Evolutionary conservation across 345 rosid genomes (phyloP), one percentile per base, ranked within the genome.

Genomic region (Gossypioides kirkii): DNA sequence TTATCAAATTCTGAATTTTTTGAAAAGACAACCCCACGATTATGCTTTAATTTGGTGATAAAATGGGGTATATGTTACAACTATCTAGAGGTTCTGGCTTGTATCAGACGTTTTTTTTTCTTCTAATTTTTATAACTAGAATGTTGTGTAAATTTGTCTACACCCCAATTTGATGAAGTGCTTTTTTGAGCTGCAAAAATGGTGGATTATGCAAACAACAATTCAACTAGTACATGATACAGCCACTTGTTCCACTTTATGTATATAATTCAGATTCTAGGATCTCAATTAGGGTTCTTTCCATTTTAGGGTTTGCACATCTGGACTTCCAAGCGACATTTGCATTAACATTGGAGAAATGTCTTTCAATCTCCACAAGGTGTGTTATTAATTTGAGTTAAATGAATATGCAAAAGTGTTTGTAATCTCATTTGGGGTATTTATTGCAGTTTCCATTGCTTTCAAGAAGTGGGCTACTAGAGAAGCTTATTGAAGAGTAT

Each of bases 331-430:
- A 61, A 91, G 97, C 54, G 97, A 91, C 82, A 86, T 87, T 73
- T 82, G 85, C 36, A 80, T 91, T 54, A 89, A 86, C 73, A 81
- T 87, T 56, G 89, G 83, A 67, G 91, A 87, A 46, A 82, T 77
- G 78, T 82, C 84, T 71, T 91, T 91, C 79, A 87, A 89, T 83
- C 97, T 91, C 61, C 97, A 91, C 86, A 91, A 91, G 97, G 97
- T 91, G 59, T 45, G 3, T 32, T 22, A 32, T 36, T 77, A 32
- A 5, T 63, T 52, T 8, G 9, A 20, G 20, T 16, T 50, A 54
- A 54, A 54, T 22, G 23, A 53, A 55, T 18, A 4, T 8, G 11
- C 17, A 6, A 53, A 17, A 28, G 38, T 32, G 38, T 32, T 32
- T 32, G 38, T 32, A 5, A 32, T 32, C 38, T 73, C 4, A 6